Evolutionary conservation across 352 stramenopile genomes (phyloP), one percentile per base, ranked within the genome.

Genomic region (Phytophthora tentaculata): DNA sequence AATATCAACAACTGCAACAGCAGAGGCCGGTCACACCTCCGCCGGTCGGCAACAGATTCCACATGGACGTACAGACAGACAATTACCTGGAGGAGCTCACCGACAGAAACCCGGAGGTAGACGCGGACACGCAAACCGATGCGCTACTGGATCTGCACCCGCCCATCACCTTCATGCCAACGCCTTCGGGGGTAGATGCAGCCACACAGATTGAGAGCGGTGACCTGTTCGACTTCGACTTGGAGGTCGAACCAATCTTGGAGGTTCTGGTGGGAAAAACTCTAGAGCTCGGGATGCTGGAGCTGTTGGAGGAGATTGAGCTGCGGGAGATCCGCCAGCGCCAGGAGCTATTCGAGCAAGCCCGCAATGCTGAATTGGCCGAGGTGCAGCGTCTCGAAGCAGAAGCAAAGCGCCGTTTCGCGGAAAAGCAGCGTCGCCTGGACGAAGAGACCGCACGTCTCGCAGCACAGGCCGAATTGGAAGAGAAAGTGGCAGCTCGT

Each of bases 211-310:
- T 98, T 55, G 90, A 98, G 43, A 84, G 81, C 32, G 93, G 92
- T 41, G 95, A 98, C 61, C 74, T 98, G 39, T 98, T 98, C 57
- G 91, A 98, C 76, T 98, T 98, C 69, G 95, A 98, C 61, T 55
- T 98, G 12, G 95, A 98, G 71, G 95, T 98, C 22, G 89, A 96
- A 60, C 95, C 95, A 17, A 97, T 98, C 48, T 73, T 98, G 22
- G 95, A 98, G 66, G 95, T 98, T 55, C 81, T 98, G 17, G 94
- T 98, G 19, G 95, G 95, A 24, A 98, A 98, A 78, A 97, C 93
- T 19, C 78, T 98, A 2, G 92, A 98, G 80, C 83, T 98, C n/a
- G 80, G 89, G 8, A 91, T 98, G 83, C 77, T 98, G 39, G 95
- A 98, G 66, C 74, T 98, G n/a, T 85, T 98, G 37, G 93, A 98